phyloP scores from a whole-genome alignment of 805 yeast species.

The Lachancea sp. region DNA sequence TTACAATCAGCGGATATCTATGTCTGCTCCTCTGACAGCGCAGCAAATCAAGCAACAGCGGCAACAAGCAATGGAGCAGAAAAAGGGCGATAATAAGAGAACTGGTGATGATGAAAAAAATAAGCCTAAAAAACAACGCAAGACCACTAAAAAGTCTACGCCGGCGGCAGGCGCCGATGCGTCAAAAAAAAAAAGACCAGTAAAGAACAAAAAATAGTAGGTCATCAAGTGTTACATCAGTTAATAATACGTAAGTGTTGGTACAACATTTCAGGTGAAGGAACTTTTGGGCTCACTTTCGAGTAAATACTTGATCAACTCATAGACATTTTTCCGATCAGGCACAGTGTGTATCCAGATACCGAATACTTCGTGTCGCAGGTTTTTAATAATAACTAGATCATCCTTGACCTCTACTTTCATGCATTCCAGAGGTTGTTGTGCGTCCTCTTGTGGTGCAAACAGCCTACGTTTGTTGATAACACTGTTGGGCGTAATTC shows the following conservation, averaged over 20 bases:
- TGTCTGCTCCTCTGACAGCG: conserved; percentile 26
- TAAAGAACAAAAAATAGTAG: conserved; percentile 22
- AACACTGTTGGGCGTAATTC: conserved; percentile 52
- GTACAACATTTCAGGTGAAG: conserved; percentile 28
- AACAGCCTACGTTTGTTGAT: conserved; percentile 39
- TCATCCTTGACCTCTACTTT: conserved; percentile 65
- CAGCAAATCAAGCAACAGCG: conserved; percentile 28
- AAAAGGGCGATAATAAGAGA: conserved; percentile 8
- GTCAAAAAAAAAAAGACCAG: conserved; percentile 25
- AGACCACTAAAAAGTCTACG: conserved; percentile 25
- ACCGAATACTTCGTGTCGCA: conserved; percentile 67
- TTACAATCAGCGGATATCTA: conserved; percentile 30
- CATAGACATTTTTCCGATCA: conserved; percentile 55
- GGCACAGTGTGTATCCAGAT: conserved; percentile 69
- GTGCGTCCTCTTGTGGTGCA: conserved; percentile 20
- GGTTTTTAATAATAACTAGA: conserved; percentile 60
- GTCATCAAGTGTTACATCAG: background rate
- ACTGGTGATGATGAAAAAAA: conserved; percentile 18
- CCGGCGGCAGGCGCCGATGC: conserved; percentile 22
- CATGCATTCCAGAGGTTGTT: conserved; percentile 40
- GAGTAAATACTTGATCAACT: conserved; percentile 34
- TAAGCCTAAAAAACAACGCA: conserved; percentile 29
- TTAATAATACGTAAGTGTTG: too few species aligned
- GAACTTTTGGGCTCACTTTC: conserved; percentile 32
- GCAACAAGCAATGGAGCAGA: conserved; percentile 19